phyloP scores from a whole-genome alignment of 2,329 filamentous ascomycete species.

The Aspergillus ibericus region DNA sequence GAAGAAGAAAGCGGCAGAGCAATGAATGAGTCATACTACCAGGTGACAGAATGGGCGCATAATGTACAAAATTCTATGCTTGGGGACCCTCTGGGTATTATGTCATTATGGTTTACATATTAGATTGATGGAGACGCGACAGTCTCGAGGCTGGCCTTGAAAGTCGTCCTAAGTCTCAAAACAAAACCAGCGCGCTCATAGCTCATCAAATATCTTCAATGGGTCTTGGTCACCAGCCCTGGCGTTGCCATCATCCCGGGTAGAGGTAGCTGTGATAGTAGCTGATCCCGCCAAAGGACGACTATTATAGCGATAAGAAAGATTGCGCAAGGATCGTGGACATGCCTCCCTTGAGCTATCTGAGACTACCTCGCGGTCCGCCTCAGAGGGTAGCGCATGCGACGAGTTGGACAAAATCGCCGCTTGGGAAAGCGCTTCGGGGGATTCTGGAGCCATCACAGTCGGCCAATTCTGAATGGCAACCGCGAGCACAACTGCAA shows the following conservation, averaged over 20 bases:
- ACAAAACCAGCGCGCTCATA: slow-evolving; percentile 20
- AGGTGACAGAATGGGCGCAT: not conserved
- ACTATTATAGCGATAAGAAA: slow-evolving; percentile 21
- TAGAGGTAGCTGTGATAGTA: not conserved
- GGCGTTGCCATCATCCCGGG: not conserved
- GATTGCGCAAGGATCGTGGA: slow-evolving; percentile 16
- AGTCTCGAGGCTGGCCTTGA: slow-evolving; percentile 11
- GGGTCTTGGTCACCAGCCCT: slow-evolving; percentile 24
- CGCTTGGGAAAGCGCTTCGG: slow-evolving; percentile 8
- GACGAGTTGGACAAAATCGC: slow-evolving; percentile 16
- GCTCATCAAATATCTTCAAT: slow-evolving; percentile 30
- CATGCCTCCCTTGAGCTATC: not conserved
- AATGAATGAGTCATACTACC: slow-evolving; percentile 9
- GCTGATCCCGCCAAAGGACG: slow-evolving; percentile 5
- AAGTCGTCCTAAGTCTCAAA: not conserved
- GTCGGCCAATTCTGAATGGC: slow-evolving; percentile 28
- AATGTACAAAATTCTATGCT: slow-evolving; percentile 4
- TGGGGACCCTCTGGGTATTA: slow-evolving; percentile 23
- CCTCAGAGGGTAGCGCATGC: slow-evolving; percentile 1
- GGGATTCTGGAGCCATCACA: not conserved
- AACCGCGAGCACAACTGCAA: slow-evolving; percentile 33
- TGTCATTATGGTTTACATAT: slow-evolving; percentile 23
- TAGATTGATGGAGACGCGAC: slow-evolving; percentile 15
- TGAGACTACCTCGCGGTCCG: slow-evolving; percentile 8
- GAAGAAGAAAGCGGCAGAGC: slow-evolving; percentile 64